Evolutionary conservation across 495 filamentous ascomycete genomes (phyloP).

Genomic region (Podospora pseudocomata): DNA sequence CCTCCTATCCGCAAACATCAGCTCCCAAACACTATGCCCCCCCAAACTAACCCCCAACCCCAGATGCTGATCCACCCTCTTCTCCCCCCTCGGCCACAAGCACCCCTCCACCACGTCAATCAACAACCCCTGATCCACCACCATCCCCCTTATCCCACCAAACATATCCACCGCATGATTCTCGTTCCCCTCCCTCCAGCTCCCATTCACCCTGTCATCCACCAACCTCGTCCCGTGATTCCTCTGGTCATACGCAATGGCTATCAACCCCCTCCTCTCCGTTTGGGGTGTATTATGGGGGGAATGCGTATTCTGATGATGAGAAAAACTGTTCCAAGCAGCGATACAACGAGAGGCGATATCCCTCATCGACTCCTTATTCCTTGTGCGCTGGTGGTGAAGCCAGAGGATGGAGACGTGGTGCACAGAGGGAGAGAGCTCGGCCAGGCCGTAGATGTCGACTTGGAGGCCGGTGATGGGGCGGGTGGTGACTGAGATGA

Average conservation of each 20-base stretch:
- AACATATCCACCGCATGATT: conserved; percentile 90
- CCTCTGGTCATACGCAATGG: conserved; percentile 79
- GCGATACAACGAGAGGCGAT: conserved; percentile 37
- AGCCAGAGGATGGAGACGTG: conserved; percentile 76
- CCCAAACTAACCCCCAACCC: conserved; percentile 81
- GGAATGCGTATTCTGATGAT: not conserved
- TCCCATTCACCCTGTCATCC: conserved; percentile 56
- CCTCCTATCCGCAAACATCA: conserved; percentile 71
- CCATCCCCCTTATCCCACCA: conserved; percentile 57
- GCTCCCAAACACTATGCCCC: conserved; percentile 84
- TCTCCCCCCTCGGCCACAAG: conserved; percentile 53
- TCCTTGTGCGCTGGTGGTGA: conserved; percentile 70
- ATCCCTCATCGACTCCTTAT: conserved; percentile 64
- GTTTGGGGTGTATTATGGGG: not conserved
- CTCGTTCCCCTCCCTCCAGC: conserved; percentile 76
- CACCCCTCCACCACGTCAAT: conserved; percentile 68
- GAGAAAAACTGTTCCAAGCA: conserved; percentile 31
- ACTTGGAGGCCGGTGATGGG: conserved; percentile 73
- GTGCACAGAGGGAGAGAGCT: conserved; percentile 53
- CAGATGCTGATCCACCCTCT: conserved; percentile 63
- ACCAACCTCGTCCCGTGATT: conserved; percentile 80
- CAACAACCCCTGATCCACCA: conserved; percentile 60
- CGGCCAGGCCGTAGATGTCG: conserved; percentile 73
- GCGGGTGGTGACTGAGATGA: conserved; percentile 58
- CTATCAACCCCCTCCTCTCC: conserved; percentile 57